Conservation (phyloP, 1,284 basidiomycete species). For the Trametes sp. region DNA sequence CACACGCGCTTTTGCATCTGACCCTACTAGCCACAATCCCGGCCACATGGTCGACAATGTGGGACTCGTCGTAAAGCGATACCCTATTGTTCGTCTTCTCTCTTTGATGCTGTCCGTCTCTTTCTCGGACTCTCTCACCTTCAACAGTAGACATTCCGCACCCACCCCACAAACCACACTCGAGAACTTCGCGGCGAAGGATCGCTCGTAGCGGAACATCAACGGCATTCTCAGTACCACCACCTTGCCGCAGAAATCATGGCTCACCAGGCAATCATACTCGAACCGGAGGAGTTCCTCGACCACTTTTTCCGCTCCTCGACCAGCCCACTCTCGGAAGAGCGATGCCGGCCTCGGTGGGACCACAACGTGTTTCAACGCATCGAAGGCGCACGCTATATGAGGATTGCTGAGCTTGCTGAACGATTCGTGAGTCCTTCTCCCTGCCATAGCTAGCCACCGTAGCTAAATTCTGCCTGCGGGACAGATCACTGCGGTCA, state of each 20-base stretch:
- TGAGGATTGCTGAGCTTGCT: not conserved
- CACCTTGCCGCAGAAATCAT: conserved; percentile 1
- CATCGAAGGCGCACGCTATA: not conserved
- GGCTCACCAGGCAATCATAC: conserved; percentile 5
- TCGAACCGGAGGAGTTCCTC: not conserved
- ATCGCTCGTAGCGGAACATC: not conserved
- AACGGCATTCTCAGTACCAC: not conserved
- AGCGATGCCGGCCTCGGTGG: not conserved
- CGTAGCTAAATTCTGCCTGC: too few relatives aligned
- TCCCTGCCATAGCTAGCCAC: too few relatives aligned
- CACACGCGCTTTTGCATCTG: too few relatives aligned
- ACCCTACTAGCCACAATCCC: too few relatives aligned
- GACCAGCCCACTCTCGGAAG: too few relatives aligned
- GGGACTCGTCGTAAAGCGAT: too few relatives aligned
- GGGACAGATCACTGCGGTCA: not conserved
- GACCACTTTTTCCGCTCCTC: not conserved
- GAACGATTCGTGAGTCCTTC: not conserved
- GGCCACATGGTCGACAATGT: too few relatives aligned
- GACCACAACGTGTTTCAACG: not conserved
- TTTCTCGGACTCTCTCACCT: too few relatives aligned
- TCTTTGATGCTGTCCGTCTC: too few relatives aligned
- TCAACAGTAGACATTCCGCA: not conserved
- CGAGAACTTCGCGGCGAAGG: not conserved
- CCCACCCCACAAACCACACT: not conserved
- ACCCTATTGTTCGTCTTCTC: not conserved